phyloP scores from a whole-genome alignment of 495 filamentous ascomycete species.

The Entonaema liquescens region DNA sequence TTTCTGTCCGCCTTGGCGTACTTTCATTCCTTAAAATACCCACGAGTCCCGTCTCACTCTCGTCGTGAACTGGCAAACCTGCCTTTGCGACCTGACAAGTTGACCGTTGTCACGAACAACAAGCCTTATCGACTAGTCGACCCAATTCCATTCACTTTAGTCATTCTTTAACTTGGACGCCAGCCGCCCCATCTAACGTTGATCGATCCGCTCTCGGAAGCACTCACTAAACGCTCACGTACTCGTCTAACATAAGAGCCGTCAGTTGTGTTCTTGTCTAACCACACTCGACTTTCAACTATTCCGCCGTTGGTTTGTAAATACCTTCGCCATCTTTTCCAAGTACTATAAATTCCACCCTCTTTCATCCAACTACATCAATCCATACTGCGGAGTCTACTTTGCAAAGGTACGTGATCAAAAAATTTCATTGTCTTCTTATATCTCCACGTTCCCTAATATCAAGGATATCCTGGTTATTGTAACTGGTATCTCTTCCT shows the following conservation, averaged over 20 bases:
- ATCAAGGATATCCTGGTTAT: neutral
- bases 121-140: constrained; percentile 38
- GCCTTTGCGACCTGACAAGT: constrained; percentile 21
- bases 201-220: constrained; percentile 40
- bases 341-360: constrained; percentile 26
- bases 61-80: constrained; percentile 24
- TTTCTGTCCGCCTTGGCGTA: constrained; percentile 41
- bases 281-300: constrained; percentile 32
- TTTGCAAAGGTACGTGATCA: constrained; percentile 22
- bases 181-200: constrained; percentile 42
- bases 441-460: neutral
- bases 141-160: constrained; percentile 39
- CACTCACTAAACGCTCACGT: constrained; percentile 23
- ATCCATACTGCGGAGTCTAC: no score
- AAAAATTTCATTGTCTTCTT: constrained; percentile 8
- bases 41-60: constrained; percentile 32
- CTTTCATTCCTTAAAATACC: constrained; percentile 54
- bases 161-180: constrained; percentile 50
- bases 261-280: constrained; percentile 43
- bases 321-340: constrained; percentile 20
- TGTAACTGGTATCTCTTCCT: neutral
- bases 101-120: constrained; percentile 20
- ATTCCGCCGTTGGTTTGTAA: neutral
- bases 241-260: constrained; percentile 24
- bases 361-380: neutral